Conservation (phyloP, 139 green algal genomes). For the Astrephomene gubernaculifera region DNA sequence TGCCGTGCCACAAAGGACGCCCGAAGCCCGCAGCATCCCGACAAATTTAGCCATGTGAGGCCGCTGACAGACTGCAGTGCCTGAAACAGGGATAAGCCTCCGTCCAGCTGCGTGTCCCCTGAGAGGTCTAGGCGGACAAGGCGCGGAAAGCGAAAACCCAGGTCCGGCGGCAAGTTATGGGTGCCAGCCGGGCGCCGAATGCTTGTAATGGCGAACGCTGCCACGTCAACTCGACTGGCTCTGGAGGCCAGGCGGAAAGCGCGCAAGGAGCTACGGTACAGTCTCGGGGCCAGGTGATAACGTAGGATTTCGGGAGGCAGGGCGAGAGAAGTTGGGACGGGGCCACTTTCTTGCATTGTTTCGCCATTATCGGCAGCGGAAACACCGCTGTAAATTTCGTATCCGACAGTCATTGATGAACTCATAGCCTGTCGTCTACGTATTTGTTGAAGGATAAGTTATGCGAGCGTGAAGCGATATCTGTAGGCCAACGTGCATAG, state of each 20-base stretch:
- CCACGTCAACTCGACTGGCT: neutral
- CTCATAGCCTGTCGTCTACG: no score
- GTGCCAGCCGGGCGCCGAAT: conserved; percentile 9
- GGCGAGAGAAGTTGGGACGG: neutral
- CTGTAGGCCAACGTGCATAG: no score
- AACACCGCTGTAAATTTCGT: no score
- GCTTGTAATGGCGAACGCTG: neutral
- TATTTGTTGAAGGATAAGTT: no score
- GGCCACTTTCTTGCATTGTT: no score
- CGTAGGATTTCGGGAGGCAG: neutral
- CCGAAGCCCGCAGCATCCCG: neutral
- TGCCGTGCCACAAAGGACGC: conserved; percentile 1
- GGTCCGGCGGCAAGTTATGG: neutral
- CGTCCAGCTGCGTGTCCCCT: neutral
- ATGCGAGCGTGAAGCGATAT: no score
- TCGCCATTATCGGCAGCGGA: no score
- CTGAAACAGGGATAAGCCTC: neutral
- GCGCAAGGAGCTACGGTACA: neutral
- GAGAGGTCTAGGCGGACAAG: neutral
- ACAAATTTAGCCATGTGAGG: neutral
- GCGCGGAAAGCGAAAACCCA: neutral
- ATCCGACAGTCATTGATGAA: no score
- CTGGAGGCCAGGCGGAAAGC: neutral
- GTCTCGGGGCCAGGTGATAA: neutral
- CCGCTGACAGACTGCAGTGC: neutral